Conservation (phyloP, 306 rosid species). For the Cicer pinnatifidum region DNA sequence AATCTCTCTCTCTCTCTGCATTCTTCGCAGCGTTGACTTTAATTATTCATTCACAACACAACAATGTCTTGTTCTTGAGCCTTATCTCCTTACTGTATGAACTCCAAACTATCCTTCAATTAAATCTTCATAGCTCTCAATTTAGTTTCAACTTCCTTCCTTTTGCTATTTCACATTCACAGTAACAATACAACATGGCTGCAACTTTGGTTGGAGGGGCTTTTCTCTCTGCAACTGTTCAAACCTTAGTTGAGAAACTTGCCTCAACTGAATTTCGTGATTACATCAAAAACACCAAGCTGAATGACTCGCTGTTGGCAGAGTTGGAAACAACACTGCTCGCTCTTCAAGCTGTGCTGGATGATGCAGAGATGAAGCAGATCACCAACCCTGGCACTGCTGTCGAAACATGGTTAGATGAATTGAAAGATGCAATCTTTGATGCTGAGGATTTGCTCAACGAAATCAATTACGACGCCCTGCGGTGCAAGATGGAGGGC, state of each 20-base stretch:
- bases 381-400: neutral
- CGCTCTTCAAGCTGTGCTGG: constrained; percentile 4
- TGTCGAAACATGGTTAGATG: constrained; percentile 37
- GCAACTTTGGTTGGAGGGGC: constrained; percentile 31
- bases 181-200: neutral
- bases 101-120: no score
- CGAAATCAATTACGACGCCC: neutral
- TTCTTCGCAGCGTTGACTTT: no score
- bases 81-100: no score
- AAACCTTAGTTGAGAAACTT: neutral
- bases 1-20: no score
- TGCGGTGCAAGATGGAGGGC: neutral
- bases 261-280: neutral
- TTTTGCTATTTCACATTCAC: neutral
- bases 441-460: constrained; percentile 16
- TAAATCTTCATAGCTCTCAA: no score
- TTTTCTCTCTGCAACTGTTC: neutral
- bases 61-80: no score
- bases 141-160: no score
- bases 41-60: no score
- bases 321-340: neutral
- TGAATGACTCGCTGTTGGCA: neutral
- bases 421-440: constrained; percentile 8
- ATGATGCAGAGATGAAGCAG: constrained; percentile 25
- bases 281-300: neutral